These are phyloP conservation scores for Lecanicillium sp. DNA, from an alignment of 2,329 filamentous ascomycete genomes.

Conservation along the genomic window DNA sequence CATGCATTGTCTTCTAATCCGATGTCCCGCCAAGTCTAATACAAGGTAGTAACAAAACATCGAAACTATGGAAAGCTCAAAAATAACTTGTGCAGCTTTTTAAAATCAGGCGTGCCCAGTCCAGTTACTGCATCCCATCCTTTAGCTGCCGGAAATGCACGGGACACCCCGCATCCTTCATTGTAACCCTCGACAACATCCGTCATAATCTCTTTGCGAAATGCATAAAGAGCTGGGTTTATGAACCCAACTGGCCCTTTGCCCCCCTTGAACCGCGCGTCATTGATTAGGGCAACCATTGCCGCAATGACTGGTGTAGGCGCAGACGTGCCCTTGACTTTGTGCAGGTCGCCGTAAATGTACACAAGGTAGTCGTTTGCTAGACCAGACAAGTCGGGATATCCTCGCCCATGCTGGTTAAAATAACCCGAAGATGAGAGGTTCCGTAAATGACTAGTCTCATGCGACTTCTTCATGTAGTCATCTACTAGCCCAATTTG, in stretches of 20 bases:
- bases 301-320: not conserved
- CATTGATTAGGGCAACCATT: constrained; percentile 2
- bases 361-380: not conserved
- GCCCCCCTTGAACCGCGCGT: not conserved
- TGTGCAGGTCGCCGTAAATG: not conserved
- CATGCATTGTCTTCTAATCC: too few species aligned
- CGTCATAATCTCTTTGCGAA: not conserved
- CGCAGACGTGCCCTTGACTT: not conserved
- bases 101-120: too few species aligned
- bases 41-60: too few species aligned
- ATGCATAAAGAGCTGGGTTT: not conserved
- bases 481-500: not conserved
- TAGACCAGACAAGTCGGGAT: not conserved
- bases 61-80: too few species aligned
- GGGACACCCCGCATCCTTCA: not conserved
- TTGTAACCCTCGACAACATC: not conserved
- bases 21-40: too few species aligned
- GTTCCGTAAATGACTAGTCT: not conserved
- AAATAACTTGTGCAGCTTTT: too few species aligned
- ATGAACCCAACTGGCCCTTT: not conserved
- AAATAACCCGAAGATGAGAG: not conserved
- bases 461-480: not conserved
- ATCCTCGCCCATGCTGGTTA: not conserved
- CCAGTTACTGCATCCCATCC: constrained; percentile 2
- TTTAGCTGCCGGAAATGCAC: not conserved